Evolutionary conservation across 139 green algal genomes (phyloP).

Genomic region (Tetraselmis chui): DNA sequence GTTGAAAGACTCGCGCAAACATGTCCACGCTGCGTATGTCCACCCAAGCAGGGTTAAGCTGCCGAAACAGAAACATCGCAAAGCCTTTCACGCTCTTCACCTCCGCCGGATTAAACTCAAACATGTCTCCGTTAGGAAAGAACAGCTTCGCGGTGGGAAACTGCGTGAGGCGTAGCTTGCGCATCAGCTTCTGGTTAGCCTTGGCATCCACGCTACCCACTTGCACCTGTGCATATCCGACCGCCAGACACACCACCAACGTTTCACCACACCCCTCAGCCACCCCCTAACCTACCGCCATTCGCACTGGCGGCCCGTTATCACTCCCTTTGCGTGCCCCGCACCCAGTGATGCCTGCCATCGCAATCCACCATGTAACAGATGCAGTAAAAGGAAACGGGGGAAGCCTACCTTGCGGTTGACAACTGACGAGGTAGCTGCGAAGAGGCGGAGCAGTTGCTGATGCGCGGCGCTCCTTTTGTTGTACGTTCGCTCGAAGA

Average conservation of each 20-base stretch:
- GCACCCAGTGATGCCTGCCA: too few relatives aligned
- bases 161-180: conserved; percentile 13
- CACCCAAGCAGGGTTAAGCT: conserved; percentile 6
- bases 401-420: not conserved
- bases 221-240: not conserved
- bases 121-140: conserved; percentile 17
- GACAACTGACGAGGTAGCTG: not conserved
- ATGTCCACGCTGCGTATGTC: conserved; percentile 3
- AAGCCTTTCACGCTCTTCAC: not conserved
- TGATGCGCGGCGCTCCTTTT: not conserved
- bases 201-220: conserved; percentile 10
- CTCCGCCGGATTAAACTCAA: conserved; percentile 2
- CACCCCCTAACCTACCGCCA: not conserved
- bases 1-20: not conserved
- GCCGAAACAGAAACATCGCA: conserved; percentile 2
- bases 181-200: conserved; percentile 1
- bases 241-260: too few relatives aligned
- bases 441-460: not conserved
- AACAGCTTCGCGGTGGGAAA: conserved; percentile 17
- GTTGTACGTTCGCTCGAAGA: conserved; percentile 10
- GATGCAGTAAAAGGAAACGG: too few relatives aligned
- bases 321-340: not conserved
- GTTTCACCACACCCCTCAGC: not conserved
- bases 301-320: not conserved
- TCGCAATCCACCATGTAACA: too few relatives aligned